Evolutionary conservation across 2,329 filamentous ascomycete genomes (phyloP).

Genomic region (Nemania sp.): DNA sequence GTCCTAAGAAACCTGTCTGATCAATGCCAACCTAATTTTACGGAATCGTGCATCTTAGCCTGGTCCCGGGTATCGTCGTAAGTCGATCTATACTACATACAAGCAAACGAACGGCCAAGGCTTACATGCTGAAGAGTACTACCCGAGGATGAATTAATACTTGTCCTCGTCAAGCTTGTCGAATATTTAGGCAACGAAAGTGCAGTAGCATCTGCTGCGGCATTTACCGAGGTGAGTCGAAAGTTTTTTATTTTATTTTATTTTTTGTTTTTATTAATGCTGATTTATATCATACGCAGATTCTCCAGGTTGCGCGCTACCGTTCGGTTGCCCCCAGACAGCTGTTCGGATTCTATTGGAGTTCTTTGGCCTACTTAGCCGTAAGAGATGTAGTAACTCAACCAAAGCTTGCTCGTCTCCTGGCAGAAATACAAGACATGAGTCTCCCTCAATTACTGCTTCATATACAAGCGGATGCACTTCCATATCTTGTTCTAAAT

Average conservation of each 20-base stretch:
- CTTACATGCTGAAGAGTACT: constrained; percentile 55
- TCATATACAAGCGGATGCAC: constrained; percentile 75
- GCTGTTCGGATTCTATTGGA: constrained; percentile 87
- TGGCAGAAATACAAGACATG: constrained; percentile 81
- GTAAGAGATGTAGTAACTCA: constrained; percentile 79
- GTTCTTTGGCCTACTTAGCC: constrained; percentile 76
- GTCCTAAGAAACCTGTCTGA: constrained; percentile 74
- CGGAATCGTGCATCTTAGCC: constrained; percentile 83
- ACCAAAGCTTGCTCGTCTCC: constrained; percentile 78
- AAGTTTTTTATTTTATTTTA: not conserved
- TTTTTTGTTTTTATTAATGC: not conserved
- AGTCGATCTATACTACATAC: constrained; percentile 30
- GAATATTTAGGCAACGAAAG: constrained; percentile 87
- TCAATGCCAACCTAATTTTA: constrained; percentile 65
- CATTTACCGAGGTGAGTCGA: constrained; percentile 73
- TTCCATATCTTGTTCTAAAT: constrained; percentile 83
- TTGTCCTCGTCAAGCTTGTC: constrained; percentile 80
- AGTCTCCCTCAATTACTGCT: constrained; percentile 74
- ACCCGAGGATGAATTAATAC: constrained; percentile 80
- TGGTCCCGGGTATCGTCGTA: constrained; percentile 82
- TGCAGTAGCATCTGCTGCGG: constrained; percentile 74
- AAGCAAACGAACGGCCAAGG: constrained; percentile 12
- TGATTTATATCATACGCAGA: constrained; percentile 34
- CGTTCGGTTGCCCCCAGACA: constrained; percentile 64
- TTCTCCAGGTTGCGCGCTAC: constrained; percentile 71